Conservation (phyloP, 2,329 filamentous ascomycete genomes). For the Fusarium sp. region DNA sequence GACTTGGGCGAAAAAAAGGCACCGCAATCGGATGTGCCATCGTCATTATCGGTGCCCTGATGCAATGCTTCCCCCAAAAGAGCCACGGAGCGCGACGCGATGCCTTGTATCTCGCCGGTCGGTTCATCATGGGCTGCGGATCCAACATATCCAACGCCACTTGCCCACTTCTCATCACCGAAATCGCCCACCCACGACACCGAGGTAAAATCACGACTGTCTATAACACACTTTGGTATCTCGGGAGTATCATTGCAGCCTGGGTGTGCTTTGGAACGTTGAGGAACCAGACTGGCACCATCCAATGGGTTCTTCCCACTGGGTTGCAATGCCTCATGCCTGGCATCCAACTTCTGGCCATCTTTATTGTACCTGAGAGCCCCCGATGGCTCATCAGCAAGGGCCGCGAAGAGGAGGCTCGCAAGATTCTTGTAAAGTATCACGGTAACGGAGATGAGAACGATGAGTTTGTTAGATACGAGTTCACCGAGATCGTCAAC, state of each 20-base stretch:
- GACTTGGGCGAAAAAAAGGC: constrained; percentile 42
- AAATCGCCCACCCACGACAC: constrained; percentile 41
- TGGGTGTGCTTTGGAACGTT: constrained; percentile 43
- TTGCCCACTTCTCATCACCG: constrained; percentile 45
- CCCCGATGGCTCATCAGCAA: constrained; percentile 44
- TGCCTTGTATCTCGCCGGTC: constrained; percentile 39
- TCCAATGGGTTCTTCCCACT: constrained; percentile 43
- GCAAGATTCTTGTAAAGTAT: constrained; percentile 41
- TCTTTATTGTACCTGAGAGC: constrained; percentile 41
- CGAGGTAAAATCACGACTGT: constrained; percentile 44
- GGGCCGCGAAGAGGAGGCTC: constrained; percentile 41
- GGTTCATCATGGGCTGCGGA: constrained; percentile 45
- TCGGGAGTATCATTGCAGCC: constrained; percentile 43
- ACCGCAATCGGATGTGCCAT: constrained; percentile 41
- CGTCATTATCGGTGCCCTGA: constrained; percentile 38
- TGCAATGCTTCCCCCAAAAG: constrained; percentile 43
- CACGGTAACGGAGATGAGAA: constrained; percentile 37
- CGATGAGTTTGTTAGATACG: constrained; percentile 39
- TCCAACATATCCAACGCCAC: constrained; percentile 46
- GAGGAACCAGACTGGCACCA: constrained; percentile 24
- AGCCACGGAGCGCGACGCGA: constrained; percentile 25
- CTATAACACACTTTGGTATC: constrained; percentile 46
- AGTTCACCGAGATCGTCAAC: constrained; percentile 41
- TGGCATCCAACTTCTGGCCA: constrained; percentile 37
- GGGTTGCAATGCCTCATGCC: constrained; percentile 44